Percentiles rank a stretch among this genome's conserved stretches.
Evolutionary conservation across 78 protist species (phyloP).

Genomic region (Pigoraptor vietnamica): DNA sequence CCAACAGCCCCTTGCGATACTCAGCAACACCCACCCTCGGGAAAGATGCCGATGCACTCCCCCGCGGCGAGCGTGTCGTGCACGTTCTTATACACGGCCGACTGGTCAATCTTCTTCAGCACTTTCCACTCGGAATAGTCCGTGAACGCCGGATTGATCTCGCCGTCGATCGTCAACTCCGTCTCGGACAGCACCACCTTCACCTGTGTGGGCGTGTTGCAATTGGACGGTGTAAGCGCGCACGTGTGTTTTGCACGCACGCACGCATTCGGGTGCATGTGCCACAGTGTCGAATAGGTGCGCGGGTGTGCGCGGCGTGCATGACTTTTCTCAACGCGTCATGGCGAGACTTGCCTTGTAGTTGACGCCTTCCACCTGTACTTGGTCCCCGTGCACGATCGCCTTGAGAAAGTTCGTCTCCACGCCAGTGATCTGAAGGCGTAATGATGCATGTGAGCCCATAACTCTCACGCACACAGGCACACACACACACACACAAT

Average conservation of each 20-base stretch:
- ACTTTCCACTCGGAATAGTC: not conserved
- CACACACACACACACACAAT: not conserved
- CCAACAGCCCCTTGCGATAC: too few relatives aligned
- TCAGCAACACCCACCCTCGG: conserved; percentile 39
- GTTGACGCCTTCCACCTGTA: not conserved
- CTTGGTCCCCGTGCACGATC: not conserved
- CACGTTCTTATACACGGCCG: not conserved
- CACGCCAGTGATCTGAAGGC: not conserved
- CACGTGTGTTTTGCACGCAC: not conserved
- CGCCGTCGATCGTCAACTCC: not conserved
- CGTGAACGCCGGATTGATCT: not conserved
- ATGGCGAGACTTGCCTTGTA: not conserved
- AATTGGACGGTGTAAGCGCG: not conserved
- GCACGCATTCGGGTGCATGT: not conserved
- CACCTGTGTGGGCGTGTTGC: too few relatives aligned
- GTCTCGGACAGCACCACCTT: not conserved
- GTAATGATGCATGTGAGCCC: too few relatives aligned
- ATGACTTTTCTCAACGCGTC: too few relatives aligned
- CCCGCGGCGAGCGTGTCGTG: not conserved
- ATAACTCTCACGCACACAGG: too few relatives aligned
- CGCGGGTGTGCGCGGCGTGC: too few relatives aligned
- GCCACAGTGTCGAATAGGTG: too few relatives aligned
- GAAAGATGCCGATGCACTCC: conserved; percentile 42
- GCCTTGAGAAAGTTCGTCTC: not conserved
- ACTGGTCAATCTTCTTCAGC: conserved; percentile 19